phyloP scores from a whole-genome alignment of 169 alveolate genomes.

The Theileria sp. region DNA sequence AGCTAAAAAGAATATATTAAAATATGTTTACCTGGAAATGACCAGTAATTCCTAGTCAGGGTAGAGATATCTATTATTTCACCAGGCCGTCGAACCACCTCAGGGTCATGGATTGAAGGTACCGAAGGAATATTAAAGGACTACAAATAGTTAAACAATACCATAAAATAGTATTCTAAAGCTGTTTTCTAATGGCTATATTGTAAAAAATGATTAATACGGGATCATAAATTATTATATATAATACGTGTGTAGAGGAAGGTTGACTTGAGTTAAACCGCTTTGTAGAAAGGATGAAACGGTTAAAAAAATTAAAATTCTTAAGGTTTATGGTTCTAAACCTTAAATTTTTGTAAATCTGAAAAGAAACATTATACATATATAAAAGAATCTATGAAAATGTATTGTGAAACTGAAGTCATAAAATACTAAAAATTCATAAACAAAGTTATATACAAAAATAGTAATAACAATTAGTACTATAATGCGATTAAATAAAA shows the following conservation, averaged over 20 bases:
- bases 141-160: neutral
- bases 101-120: slow-evolving; percentile 77
- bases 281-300: neutral
- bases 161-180: no score
- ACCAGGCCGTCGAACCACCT: slow-evolving; percentile 79
- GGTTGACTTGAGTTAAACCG: neutral
- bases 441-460: no score
- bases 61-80: slow-evolving; percentile 75
- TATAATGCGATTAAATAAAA: no score
- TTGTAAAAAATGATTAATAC: neutral
- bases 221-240: neutral
- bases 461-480: neutral
- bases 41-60: slow-evolving; percentile 75
- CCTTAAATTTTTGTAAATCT: neutral
- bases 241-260: neutral
- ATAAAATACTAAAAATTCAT: neutral
- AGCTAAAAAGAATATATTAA: slow-evolving; percentile 45
- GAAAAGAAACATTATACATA: neutral
- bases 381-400: neutral
- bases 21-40: slow-evolving; percentile 69
- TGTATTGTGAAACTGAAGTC: neutral
- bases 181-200: neutral
- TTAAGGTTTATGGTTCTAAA: neutral
- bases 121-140: slow-evolving; percentile 4
- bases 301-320: neutral